These are phyloP conservation scores for Hypoxylon lienhwacheense DNA, from an alignment of 495 filamentous ascomycete species.

Conservation along the genomic window DNA sequence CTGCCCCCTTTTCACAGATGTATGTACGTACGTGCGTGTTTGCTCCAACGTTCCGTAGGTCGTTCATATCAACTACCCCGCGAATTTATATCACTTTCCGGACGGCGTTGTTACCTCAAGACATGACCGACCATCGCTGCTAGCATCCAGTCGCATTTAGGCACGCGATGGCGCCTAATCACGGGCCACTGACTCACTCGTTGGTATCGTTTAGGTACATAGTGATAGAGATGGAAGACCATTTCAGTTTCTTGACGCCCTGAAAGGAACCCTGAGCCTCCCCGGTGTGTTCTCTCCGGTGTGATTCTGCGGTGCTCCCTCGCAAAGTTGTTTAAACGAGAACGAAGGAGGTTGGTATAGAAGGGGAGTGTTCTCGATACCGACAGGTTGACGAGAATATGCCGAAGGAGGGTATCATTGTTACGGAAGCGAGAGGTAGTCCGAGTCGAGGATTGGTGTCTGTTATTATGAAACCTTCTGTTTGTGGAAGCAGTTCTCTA, in stretches of 20 bases:
- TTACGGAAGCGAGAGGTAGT: conserved; percentile 20
- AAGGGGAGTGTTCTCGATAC: conserved; percentile 14
- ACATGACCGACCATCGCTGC: conserved; percentile 19
- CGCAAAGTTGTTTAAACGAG: background rate
- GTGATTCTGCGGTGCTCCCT: conserved; percentile 20
- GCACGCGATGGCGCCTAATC: conserved; percentile 23
- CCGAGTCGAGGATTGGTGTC: conserved; percentile 13
- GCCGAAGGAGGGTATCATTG: conserved; percentile 33
- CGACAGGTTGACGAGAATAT: conserved; percentile 34
- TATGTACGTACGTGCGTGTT: no score
- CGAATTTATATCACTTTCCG: conserved; percentile 16
- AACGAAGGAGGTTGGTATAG: background rate
- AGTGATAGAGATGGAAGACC: background rate
- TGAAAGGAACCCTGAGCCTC: background rate
- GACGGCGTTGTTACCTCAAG: conserved; percentile 18
- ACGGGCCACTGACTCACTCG: conserved; percentile 11
- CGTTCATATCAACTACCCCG: conserved; percentile 22
- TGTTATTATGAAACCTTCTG: conserved; percentile 32
- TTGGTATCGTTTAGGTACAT: background rate
- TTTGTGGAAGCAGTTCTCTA: conserved; percentile 23
- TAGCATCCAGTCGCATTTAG: conserved; percentile 29
- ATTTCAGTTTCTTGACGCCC: conserved; percentile 2
- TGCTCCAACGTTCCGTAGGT: conserved; percentile 19
- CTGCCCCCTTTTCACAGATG: conserved; percentile 7
- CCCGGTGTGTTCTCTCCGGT: conserved; percentile 1